A percentile compares a stretch with the other conserved stretches of the same genome.
phyloP scores from a whole-genome alignment of 2,329 filamentous ascomycete species.

The Alternaria conjuncta region DNA sequence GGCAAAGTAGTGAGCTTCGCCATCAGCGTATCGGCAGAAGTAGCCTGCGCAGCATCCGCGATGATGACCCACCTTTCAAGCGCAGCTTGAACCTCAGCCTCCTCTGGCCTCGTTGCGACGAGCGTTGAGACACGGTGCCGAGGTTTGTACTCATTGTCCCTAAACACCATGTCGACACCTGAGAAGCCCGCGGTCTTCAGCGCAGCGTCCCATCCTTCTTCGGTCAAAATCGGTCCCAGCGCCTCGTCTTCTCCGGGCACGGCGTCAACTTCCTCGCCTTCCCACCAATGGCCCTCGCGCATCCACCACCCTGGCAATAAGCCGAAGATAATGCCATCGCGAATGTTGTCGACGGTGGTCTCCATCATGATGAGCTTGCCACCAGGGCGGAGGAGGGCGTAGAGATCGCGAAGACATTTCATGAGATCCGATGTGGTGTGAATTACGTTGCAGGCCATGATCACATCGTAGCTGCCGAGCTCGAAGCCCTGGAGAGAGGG shows the following conservation, averaged over 20 bases:
- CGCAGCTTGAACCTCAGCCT: conserved; percentile 9
- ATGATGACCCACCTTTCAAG: conserved; percentile 4
- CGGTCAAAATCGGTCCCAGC: conserved; percentile 5
- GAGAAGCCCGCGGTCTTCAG: conserved; percentile 11
- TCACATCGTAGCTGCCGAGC: conserved; percentile 18
- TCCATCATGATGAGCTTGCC: conserved; percentile 20
- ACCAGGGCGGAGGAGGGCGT: conserved; percentile 5
- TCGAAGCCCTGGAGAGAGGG: conserved; percentile 15
- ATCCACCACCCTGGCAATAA: conserved; percentile 14
- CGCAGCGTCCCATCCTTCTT: conserved; percentile 29
- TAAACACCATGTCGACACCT: conserved; percentile 10
- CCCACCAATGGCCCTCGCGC: conserved; percentile 15
- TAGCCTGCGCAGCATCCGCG: neutral
- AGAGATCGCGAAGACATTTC: conserved; percentile 4
- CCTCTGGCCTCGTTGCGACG: conserved; percentile 6
- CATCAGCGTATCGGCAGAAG: conserved; percentile 3
- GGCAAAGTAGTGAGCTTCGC: conserved; percentile 1
- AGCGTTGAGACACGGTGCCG: conserved; percentile 2
- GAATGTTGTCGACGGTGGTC: neutral
- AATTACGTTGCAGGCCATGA: conserved; percentile 18
- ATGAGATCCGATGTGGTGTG: conserved; percentile 17
- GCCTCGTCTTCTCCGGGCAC: conserved; percentile 4
- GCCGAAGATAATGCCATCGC: conserved; percentile 12
- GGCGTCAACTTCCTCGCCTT: conserved; percentile 6
- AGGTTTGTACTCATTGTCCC: conserved; percentile 8